These are phyloP conservation scores for Cryptococcus deneoformans DNA, from an alignment of 1,284 basidiomycete genomes.

Conservation along the genomic window DNA sequence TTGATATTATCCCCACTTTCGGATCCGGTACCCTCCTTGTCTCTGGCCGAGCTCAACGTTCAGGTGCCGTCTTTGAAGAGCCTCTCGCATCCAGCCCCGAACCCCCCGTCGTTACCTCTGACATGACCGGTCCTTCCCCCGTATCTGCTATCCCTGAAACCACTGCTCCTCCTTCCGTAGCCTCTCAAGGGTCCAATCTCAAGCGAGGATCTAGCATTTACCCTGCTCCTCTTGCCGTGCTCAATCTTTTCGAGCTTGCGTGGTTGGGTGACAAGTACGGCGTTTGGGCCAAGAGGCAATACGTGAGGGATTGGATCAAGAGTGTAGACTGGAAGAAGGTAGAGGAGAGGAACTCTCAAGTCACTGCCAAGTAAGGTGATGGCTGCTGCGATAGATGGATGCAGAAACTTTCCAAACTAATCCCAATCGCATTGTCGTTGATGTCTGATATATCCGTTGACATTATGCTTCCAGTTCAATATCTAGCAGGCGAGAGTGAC, in stretches of 20 bases:
- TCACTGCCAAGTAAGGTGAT: not conserved
- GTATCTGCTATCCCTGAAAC: too few relatives aligned
- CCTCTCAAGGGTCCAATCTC: not conserved
- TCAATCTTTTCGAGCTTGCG: conserved; percentile 85
- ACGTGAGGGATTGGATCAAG: conserved; percentile 84
- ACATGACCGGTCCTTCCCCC: conserved; percentile 1
- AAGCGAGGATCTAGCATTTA: conserved; percentile 4
- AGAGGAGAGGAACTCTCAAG: conserved; percentile 15
- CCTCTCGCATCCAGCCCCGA: not conserved
- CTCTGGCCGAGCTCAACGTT: conserved; percentile 45
- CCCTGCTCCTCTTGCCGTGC: conserved; percentile 58
- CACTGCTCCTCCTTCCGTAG: too few relatives aligned
- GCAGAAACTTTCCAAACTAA: too few relatives aligned
- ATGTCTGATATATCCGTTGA: too few relatives aligned
- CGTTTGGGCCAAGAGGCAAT: conserved; percentile 90
- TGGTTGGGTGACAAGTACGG: conserved; percentile 89
- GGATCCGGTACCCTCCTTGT: conserved; percentile 87
- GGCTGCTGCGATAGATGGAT: not conserved
- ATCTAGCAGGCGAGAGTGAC: too few relatives aligned
- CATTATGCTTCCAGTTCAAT: too few relatives aligned
- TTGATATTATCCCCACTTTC: conserved; percentile 60
- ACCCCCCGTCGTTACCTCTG: conserved; percentile 2
- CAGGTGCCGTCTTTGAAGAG: conserved; percentile 21
- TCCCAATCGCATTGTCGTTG: too few relatives aligned
- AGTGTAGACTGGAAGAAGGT: conserved; percentile 82